Conservation (phyloP, 2,329 filamentous ascomycete species). For the Aspergillus latus region DNA sequence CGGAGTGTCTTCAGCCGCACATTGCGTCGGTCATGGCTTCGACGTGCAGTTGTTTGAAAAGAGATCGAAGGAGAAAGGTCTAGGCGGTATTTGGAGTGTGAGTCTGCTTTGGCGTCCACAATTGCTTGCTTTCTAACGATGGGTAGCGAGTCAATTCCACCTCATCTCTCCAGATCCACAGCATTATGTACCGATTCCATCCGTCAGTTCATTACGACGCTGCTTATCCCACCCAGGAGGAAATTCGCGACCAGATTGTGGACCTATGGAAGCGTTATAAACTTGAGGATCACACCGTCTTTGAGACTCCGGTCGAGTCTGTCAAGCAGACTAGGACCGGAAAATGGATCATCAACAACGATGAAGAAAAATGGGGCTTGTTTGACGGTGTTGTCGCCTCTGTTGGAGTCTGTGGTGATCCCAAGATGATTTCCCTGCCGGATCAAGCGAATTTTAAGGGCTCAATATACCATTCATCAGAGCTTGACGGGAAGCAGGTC, state of each 20-base stretch:
- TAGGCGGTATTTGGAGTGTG: conserved; percentile 81
- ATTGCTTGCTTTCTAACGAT: conserved; percentile 5
- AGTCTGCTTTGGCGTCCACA: conserved; percentile 27
- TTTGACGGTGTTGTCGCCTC: conserved; percentile 80
- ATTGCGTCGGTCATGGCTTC: conserved; percentile 83
- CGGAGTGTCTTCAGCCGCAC: conserved; percentile 72
- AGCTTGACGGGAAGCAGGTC: conserved; percentile 70
- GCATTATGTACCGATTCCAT: conserved; percentile 84
- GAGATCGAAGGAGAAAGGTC: conserved; percentile 58
- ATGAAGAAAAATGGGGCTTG: conserved; percentile 65
- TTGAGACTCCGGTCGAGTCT: conserved; percentile 67
- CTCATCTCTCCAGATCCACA: conserved; percentile 79
- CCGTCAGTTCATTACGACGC: conserved; percentile 71
- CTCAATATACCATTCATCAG: conserved; percentile 70
- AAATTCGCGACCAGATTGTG: conserved; percentile 72
- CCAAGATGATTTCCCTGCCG: conserved; percentile 69
- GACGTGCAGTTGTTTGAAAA: conserved; percentile 78
- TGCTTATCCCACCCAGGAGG: conserved; percentile 74
- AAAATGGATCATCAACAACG: conserved; percentile 75
- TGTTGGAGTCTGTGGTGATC: conserved; percentile 76
- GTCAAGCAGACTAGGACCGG: conserved; percentile 68
- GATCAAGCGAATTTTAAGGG: conserved; percentile 73
- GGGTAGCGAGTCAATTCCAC: conserved; percentile 73
- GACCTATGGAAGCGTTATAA: conserved; percentile 74
- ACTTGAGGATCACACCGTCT: conserved; percentile 68